Base-by-base conservation (phyloP, 129 eudicot species). In the Kitagawia praeruptora region DNA sequence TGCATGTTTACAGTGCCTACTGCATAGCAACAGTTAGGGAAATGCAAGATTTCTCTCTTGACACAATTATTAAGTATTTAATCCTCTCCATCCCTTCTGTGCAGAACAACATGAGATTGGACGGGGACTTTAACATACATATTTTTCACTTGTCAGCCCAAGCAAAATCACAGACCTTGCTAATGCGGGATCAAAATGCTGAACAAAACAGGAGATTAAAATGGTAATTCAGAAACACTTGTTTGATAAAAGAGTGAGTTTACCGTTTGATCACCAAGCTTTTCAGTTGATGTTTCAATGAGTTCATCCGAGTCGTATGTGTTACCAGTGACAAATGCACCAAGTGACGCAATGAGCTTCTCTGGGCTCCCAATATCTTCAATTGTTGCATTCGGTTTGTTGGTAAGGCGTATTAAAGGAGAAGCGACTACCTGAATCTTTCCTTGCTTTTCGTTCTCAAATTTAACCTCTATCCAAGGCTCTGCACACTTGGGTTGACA, bases 391-490 rank as follows among this genome's bases (percentile, higher is more conserved):
- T 89, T 96, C 5, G 93, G 98, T 80, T 92, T 96, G 85, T 96
- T 96, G 78, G 99, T 96, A 15, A 96, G 88, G 21, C 99, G 93
- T 19, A 96, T 90, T 28, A 96, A 82, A 42, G 99, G 99, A 44
- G 99, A 92, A 64, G 99, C 99, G 46, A 92, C 98, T 37, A 96
- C 98, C 86, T 96, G 99, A 76, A 96, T 82, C 80, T 90, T 96
- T 7, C 99, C 99, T 80, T 96, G 98, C 38, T 87, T 92, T 69
- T 90, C 98, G 58, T 96, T 91, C 83, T 96, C 99, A 77, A 96
- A 96, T 81, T 96, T 96, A n/a, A 96, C 99, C 91, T 96, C 99
- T n/a, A 96, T 82, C 99, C 99, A 96, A 23, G 99, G 99, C 89
- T 96, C 99, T 23, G 99, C 99, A 40, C 99, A 96, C 85, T 96